Base-by-base conservation (phyloP, 2,329 filamentous ascomycete genomes). In the Phialophora macrospora region DNA sequence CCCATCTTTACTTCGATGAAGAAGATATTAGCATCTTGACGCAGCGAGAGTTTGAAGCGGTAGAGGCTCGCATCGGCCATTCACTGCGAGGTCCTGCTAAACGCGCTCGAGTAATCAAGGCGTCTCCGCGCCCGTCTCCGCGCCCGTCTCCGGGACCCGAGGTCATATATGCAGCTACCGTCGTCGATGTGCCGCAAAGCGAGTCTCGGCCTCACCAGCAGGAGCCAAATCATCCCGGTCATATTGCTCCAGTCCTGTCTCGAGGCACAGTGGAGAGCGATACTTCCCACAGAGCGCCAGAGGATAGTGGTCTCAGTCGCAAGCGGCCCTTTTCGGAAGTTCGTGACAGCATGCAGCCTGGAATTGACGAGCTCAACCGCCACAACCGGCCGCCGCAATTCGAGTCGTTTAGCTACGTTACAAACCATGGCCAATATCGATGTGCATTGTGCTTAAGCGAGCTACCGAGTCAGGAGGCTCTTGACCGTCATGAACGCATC, bases 381-480 rank as follows among this genome's bases (percentile, higher is more conserved):
- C 4, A n/a, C 22, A 56, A 14, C 14, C 8, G 9, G 7, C 17
- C 44, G 44, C 52, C 52, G 4, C 46, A 30, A 20, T 49, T 26
- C 30, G 61, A 62, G 54, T 63, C 64, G 1, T 69, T 67, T 30
- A 63, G 65, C 12, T 69, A 65, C 28, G 54, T 67, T 1, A 65
- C 67, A 8, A 67, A 60, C 14, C 26, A 63, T 5, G 67, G 67
- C 30, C 48, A 65, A 14, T 65, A 62, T 46, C 62, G 67, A 11
- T 69, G 67, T 56, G 67, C 65, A 6, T 49, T 69, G 14, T 69
- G 67, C 38, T 32, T 62, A 38, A 67, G 62, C 44, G 65, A 69
- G 34, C 60, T 69, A 7, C 56, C 65, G 8, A 62, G 49, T 34
- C 44, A 63, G 30, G 46, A 63, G 24, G 67, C 64, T 14, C 65